phyloP scores from a whole-genome alignment of 1,139 yeast species.

The Geotrichum aggregatum region DNA sequence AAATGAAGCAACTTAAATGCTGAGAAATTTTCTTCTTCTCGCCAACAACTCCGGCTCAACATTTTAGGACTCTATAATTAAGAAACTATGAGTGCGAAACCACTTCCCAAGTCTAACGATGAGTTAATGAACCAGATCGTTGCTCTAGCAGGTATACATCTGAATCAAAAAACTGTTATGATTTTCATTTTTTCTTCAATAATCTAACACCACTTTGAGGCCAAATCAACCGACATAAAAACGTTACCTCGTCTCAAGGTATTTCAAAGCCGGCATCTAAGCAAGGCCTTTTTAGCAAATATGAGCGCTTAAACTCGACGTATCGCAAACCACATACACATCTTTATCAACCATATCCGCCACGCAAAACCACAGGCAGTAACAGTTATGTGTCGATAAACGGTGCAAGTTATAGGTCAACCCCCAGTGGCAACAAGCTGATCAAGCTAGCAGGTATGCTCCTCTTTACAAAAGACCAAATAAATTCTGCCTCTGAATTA shows the following conservation, averaged over 20 bases:
- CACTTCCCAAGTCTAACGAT: constrained; percentile 3
- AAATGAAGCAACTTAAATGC: no score
- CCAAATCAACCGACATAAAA: constrained; percentile 20
- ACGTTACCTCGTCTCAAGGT: neutral
- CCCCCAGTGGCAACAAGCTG: constrained; percentile 18
- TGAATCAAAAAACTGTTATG: neutral
- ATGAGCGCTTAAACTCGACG: neutral
- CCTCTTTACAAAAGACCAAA: neutral
- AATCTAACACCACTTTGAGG: constrained; percentile 5
- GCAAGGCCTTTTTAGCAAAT: neutral
- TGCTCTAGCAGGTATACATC: constrained; percentile 16
- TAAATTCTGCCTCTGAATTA: neutral
- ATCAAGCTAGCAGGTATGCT: constrained; percentile 20
- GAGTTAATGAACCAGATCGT: constrained; percentile 21
- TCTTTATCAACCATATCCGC: neutral
- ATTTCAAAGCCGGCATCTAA: neutral
- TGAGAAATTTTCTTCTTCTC: no score
- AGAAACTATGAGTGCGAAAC: constrained; percentile 1
- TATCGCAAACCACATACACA: neutral
- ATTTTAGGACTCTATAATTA: neutral
- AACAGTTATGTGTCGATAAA: constrained; percentile 10
- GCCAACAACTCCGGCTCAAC: neutral
- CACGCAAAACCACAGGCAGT: neutral
- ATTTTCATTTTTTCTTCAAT: neutral
- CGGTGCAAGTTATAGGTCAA: constrained; percentile 16